A percentile compares a stretch with the other conserved stretches of the same genome.
Evolutionary conservation across 1,284 basidiomycete species (phyloP).

Genomic region (Rhodotorula glutinis): DNA sequence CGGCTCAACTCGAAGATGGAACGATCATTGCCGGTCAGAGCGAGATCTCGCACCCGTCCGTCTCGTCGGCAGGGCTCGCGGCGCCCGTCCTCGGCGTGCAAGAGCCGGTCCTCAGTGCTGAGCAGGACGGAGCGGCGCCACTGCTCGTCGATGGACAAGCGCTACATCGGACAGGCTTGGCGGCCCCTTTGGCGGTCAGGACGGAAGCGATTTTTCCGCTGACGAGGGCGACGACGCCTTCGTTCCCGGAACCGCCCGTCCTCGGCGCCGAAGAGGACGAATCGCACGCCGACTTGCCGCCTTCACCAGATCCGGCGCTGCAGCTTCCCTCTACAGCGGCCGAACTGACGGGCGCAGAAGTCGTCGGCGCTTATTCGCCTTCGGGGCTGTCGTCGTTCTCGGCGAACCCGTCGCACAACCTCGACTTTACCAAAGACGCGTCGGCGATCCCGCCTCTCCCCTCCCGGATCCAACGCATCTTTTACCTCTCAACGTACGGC

Average conservation of each 20-base stretch:
- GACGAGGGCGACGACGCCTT: slow-evolving; percentile 31
- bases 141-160: neutral
- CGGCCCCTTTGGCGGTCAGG: neutral
- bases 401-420: slow-evolving; percentile 53
- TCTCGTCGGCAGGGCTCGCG: neutral
- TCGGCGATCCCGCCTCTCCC: slow-evolving; percentile 50
- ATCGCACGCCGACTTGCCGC: slow-evolving; percentile 30
- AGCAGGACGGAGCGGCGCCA: neutral
- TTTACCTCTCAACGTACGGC: slow-evolving; percentile 91
- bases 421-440: slow-evolving; percentile 62
- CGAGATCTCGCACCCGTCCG: slow-evolving; percentile 84
- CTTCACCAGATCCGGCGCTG: neutral
- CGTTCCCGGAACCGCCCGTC: slow-evolving; percentile 33
- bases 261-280: slow-evolving; percentile 38
- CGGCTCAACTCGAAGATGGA: slow-evolving; percentile 81
- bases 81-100: too few relatives aligned
- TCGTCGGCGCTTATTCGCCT: neutral
- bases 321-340: neutral
- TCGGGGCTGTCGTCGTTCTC: neutral
- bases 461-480: slow-evolving; percentile 58
- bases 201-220: slow-evolving; percentile 17
- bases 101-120: too few relatives aligned
- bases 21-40: slow-evolving; percentile 85
- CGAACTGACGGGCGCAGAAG: neutral
- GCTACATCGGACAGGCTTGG: too few relatives aligned